Percentiles rank a stretch among this genome's conserved stretches.
These are phyloP conservation scores for Lepidopterella palustris DNA, from an alignment of 495 filamentous ascomycete species.

Conservation along the genomic window DNA sequence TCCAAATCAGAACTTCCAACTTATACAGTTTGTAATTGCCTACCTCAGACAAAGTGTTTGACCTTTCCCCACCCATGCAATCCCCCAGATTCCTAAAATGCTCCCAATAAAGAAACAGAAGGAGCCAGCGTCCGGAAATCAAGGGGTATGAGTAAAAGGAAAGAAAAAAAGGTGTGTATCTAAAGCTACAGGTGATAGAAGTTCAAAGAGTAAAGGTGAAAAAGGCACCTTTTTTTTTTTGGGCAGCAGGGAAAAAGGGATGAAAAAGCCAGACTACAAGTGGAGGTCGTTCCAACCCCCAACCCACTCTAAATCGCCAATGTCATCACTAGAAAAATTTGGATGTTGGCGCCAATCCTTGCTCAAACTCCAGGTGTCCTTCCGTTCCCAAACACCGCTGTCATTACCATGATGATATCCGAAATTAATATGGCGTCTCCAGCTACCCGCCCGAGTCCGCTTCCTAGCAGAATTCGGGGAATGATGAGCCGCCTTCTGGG, in stretches of 20 bases:
- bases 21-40: slow-evolving; percentile 12
- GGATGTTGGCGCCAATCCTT: slow-evolving; percentile 58
- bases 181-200: slow-evolving; percentile 25
- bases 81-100: slow-evolving; percentile 7
- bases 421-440: slow-evolving; percentile 24
- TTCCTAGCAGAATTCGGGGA: slow-evolving; percentile 22
- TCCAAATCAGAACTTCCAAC: not conserved
- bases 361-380: slow-evolving; percentile 38
- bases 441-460: slow-evolving; percentile 29
- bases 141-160: not conserved
- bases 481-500: slow-evolving; percentile 23
- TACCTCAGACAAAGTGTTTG: not conserved
- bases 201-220: no score
- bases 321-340: slow-evolving; percentile 38
- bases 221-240: not conserved
- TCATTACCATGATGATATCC: slow-evolving; percentile 20
- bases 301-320: slow-evolving; percentile 81
- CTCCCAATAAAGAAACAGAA: slow-evolving; percentile 13
- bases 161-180: slow-evolving; percentile 24
- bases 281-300: slow-evolving; percentile 72
- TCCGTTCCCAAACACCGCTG: slow-evolving; percentile 23
- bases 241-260: slow-evolving; percentile 23
- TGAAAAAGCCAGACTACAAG: slow-evolving; percentile 37
- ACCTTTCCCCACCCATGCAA: slow-evolving; percentile 11
- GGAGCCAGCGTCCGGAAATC: not conserved